Evolutionary conservation across 2,329 filamentous ascomycete species (phyloP).

Genomic region (Piedraia hortae): DNA sequence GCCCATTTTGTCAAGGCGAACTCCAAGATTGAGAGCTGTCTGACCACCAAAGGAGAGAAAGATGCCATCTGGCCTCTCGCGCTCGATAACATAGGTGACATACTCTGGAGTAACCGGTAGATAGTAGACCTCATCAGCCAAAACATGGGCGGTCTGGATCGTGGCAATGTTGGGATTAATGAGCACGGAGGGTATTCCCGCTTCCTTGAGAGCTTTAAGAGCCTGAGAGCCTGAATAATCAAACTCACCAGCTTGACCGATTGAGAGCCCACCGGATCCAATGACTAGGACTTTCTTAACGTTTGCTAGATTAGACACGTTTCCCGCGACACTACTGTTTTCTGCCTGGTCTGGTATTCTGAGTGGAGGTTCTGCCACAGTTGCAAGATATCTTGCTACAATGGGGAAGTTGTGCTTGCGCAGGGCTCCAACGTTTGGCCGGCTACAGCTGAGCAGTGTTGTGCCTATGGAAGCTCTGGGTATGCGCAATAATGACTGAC

Average conservation of each 20-base stretch:
- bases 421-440: no score
- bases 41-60: constrained; percentile 94
- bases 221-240: constrained; percentile 96
- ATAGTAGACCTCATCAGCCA: constrained; percentile 95
- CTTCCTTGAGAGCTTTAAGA: constrained; percentile 88
- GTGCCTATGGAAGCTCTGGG: no score
- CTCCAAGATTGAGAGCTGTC: constrained; percentile 86
- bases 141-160: constrained; percentile 87
- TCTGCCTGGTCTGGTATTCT: no score
- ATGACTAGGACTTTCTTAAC: constrained; percentile 96
- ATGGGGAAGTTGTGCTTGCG: no score
- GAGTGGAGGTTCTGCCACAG: no score
- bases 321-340: no score
- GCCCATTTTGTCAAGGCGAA: constrained; percentile 89
- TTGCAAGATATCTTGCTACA: no score
- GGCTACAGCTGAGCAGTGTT: no score
- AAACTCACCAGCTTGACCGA: constrained; percentile 94
- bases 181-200: constrained; percentile 67
- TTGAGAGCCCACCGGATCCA: constrained; percentile 79
- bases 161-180: constrained; percentile 98
- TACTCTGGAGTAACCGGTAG: constrained; percentile 94
- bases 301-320: constrained; percentile 47
- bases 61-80: constrained; percentile 84
- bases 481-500: no score
- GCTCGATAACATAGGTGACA: constrained; percentile 89